These are phyloP conservation scores for Kodamaea restingae DNA, from an alignment of 805 yeast genomes.

Conservation along the genomic window DNA sequence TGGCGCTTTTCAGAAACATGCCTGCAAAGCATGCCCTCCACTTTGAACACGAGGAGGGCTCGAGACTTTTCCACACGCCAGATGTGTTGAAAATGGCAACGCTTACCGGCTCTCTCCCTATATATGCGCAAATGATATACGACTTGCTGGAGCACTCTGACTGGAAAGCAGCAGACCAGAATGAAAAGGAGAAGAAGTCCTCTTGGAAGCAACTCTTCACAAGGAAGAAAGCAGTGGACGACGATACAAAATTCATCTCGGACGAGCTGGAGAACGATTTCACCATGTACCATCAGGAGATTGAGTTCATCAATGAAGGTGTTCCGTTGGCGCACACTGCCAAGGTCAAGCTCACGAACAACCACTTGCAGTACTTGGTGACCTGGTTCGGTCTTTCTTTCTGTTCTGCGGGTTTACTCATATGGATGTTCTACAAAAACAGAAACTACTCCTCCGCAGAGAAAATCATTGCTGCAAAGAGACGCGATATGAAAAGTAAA, in stretches of 20 bases:
- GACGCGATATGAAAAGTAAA: constrained; percentile 30
- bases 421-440: constrained; percentile 29
- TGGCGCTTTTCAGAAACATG: constrained; percentile 69
- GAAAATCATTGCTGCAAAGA: constrained; percentile 37
- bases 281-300: constrained; percentile 38
- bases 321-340: constrained; percentile 86
- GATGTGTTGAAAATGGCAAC: constrained; percentile 80
- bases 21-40: constrained; percentile 60
- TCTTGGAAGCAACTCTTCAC: constrained; percentile 12
- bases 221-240: constrained; percentile 7
- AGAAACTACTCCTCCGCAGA: constrained; percentile 34
- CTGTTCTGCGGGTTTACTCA: constrained; percentile 65
- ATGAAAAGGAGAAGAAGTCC: constrained; percentile 5
- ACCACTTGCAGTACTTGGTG: constrained; percentile 85
- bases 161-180: constrained; percentile 23
- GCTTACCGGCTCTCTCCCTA: constrained; percentile 61
- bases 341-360: constrained; percentile 77
- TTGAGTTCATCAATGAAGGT: constrained; percentile 69
- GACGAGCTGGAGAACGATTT: constrained; percentile 21
- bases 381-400: constrained; percentile 93
- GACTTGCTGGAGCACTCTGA: constrained; percentile 65
- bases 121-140: constrained; percentile 71
- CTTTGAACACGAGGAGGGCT: constrained; percentile 62
- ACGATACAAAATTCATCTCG: constrained; percentile 19
- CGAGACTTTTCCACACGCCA: constrained; percentile 70